Evolutionary conservation across 177 flowering plant species (phyloP), one percentile per base, ranked within the genome.

Genomic region (Vitis hybrid): DNA sequence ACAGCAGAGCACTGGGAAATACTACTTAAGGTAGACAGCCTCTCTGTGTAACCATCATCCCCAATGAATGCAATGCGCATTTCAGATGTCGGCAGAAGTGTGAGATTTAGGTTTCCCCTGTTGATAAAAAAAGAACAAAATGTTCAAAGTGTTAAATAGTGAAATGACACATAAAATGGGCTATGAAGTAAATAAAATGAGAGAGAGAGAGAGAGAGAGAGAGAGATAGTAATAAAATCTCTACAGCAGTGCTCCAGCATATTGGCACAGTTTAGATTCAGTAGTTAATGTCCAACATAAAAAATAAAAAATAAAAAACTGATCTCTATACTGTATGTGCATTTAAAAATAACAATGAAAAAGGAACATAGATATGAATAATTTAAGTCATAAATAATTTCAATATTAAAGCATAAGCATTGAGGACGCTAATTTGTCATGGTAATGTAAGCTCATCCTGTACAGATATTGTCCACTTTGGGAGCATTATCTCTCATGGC

Each of bases 31-130:
- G 94, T 84, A 67, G 82, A 79, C 52, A 95, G 73, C 71, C 88
- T 88, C 80, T 95, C 94, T 9, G 77, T 73, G 52, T 67, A 75
- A 59, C 97, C 93, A 80, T 91, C 92, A 80, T 94, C 99, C 61
- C 99, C 97, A 70, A 75, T 62, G 59, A 91, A 95, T 67, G 91
- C 85, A 51, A 95, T 74, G 53, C 90, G 89, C 84, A 95, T 62
- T 72, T 91, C 92, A 56, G 99, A 95, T 63, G 97, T 81, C 64
- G 98, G 98, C 83, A 93, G 75, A 33, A 95, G 83, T 1, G 76
- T 75, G 29, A 95, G 91, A 72, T 76, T 89, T 64, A 95, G 76
- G 63, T 84, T 86, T 8, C 99, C 99, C 86, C 99, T 33, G 48
- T 29, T 7, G 31, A 57, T 56, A 62, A 51, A 68, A 2, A 31